Conservation (phyloP, 2,329 filamentous ascomycete species). For the Verticillium alfalfae region DNA sequence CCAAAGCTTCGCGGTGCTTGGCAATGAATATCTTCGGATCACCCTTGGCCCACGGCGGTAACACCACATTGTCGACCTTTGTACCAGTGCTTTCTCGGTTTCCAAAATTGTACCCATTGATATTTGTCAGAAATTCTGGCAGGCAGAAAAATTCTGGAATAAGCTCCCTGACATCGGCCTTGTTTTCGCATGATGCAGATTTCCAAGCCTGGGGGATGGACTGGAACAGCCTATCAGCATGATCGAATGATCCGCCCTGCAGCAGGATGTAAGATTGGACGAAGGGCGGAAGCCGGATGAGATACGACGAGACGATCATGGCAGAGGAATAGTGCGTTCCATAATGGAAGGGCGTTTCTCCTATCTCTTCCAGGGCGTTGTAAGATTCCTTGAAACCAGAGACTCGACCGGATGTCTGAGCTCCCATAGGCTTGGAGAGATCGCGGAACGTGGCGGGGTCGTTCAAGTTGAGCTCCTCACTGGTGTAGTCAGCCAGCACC, state of each 20-base stretch:
- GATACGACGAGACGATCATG: conserved; percentile 96
- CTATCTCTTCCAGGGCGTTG: conserved; percentile 84
- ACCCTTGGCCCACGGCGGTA: conserved; percentile 96
- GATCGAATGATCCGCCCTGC: conserved; percentile 94
- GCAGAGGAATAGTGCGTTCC: conserved; percentile 98
- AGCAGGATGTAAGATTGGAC: conserved; percentile 92
- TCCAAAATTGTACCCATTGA: conserved; percentile 93
- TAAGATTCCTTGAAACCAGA: conserved; percentile 80
- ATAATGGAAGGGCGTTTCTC: conserved; percentile 90
- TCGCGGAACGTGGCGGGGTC: conserved; percentile 85
- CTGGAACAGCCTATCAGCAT: conserved; percentile 91
- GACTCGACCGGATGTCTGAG: conserved; percentile 72
- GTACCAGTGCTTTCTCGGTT: conserved; percentile 73
- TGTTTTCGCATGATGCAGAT: conserved; percentile 82
- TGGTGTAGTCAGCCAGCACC: conserved; percentile 94
- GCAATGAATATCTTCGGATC: conserved; percentile 93
- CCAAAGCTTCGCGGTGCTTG: conserved; percentile 91
- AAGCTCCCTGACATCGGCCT: conserved; percentile 89
- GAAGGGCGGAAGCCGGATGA: conserved; percentile 92
- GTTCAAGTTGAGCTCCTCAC: conserved; percentile 81
- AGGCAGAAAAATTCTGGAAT: conserved; percentile 98
- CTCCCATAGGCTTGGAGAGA: conserved; percentile 92
- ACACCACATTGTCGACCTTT: conserved; percentile 74
- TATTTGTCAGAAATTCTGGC: conserved; percentile 89
- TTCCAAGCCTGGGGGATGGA: conserved; percentile 88